Base-by-base conservation (phyloP, 78 protist species). In the Ministeria vibrans region DNA sequence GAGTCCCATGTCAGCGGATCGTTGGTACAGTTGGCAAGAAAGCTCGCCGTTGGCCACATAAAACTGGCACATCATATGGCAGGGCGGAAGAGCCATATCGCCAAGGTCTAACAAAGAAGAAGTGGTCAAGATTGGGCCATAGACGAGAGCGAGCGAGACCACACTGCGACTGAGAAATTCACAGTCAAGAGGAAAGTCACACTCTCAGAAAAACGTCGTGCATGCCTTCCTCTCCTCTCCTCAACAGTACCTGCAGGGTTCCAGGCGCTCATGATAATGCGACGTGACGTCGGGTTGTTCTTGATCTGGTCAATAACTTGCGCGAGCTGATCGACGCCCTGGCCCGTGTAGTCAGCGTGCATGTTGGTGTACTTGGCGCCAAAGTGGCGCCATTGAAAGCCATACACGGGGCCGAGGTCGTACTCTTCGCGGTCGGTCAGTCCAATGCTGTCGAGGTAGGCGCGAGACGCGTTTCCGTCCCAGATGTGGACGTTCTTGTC, bases 381-480 rank as follows among this genome's bases (percentile, higher is more conserved):
- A 53, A 91, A 95, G 84, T 95, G 98, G 23, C 98, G 83, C 98
- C 98, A 95, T 71, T 95, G 96, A 41, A 90, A 95, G 62, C 98
- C 97, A 74, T 94, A 94, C 38, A 92, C 88, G 7, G 96, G 96
- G 15, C 96, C 96, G 2, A 92, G 84, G 71, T 92, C 96, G 32
- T 92, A 91, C 62, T 75, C 90, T 53, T 75, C 80, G 1, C 82
- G 55, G 70, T 68, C 36, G 23, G 83, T 51, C 55, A 91, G 86
- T 1, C 94, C 95, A n/a, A 62, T 49, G 11, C 23, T 28, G 43
- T 91, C 93, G 32, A 94, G 86, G 77, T 45, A 94, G 25, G 83
- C 95, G 27, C 91, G 64, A 2, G 90, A 74, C 3, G 83, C 88
- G 70, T 94, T 94, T 30, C 86, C 98, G 75, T 95, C 95, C 98